phyloP scores from a whole-genome alignment of 2,329 filamentous ascomycete species.

The Sclerotinia borealis region DNA sequence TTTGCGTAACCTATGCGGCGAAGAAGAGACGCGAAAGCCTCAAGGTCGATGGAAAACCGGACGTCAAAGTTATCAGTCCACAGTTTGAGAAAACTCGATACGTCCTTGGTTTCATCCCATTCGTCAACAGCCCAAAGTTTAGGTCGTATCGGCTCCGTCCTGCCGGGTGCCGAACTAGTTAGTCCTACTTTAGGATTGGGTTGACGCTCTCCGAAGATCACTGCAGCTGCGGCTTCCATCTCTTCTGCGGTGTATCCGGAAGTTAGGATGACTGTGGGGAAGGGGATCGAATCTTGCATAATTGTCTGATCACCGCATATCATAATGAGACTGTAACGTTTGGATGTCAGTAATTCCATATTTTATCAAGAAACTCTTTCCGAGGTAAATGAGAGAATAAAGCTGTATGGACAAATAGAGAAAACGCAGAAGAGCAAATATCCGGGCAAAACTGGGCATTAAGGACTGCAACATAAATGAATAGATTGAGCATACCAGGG shows the following conservation, averaged over 20 bases:
- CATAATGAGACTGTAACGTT: constrained; percentile 39
- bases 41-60: constrained; percentile 41
- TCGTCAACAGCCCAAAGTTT: constrained; percentile 30
- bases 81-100: constrained; percentile 23
- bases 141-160: constrained; percentile 12
- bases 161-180: background rate
- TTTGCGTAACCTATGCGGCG: constrained; percentile 49
- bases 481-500: constrained; percentile 30
- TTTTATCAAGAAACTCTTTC: background rate
- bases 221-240: constrained; percentile 44
- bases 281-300: constrained; percentile 35
- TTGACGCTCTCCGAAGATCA: constrained; percentile 43
- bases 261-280: constrained; percentile 48
- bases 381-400: background rate
- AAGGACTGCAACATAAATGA: background rate
- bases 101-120: constrained; percentile 29
- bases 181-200: background rate
- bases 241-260: constrained; percentile 42
- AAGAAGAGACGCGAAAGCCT: constrained; percentile 42
- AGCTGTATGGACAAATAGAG: background rate
- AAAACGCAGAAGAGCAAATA: background rate
- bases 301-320: constrained; percentile 43
- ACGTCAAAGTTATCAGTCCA: constrained; percentile 25
- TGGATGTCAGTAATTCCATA: background rate
- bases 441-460: background rate